phyloP scores from a whole-genome alignment of 495 filamentous ascomycete genomes.

The Daldinia grandis region DNA sequence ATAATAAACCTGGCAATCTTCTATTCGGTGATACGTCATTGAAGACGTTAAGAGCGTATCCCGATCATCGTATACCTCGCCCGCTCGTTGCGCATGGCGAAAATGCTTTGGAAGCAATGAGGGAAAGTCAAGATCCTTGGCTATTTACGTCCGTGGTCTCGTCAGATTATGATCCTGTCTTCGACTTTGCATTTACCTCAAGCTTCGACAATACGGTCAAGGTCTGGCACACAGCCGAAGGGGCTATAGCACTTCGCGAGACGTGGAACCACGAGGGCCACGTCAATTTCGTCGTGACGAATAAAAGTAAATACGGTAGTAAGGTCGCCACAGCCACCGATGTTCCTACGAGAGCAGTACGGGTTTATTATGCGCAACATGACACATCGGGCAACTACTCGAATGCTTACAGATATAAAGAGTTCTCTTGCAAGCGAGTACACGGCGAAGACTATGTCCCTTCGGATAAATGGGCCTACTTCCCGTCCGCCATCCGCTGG shows the following conservation, averaged over 20 bases:
- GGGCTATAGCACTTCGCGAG: slow-evolving; percentile 52
- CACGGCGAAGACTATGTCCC: slow-evolving; percentile 53
- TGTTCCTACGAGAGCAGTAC: slow-evolving; percentile 55
- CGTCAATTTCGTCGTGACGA: slow-evolving; percentile 76
- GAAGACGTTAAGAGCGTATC: slow-evolving; percentile 67
- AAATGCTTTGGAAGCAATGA: slow-evolving; percentile 65
- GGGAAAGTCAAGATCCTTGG: slow-evolving; percentile 70
- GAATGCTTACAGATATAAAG: slow-evolving; percentile 42
- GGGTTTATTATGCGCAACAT: slow-evolving; percentile 51
- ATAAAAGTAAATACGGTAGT: slow-evolving; percentile 50
- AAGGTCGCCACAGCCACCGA: slow-evolving; percentile 63
- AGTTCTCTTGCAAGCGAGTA: slow-evolving; percentile 59
- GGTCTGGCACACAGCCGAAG: slow-evolving; percentile 67
- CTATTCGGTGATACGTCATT: slow-evolving; percentile 69
- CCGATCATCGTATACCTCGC: slow-evolving; percentile 72
- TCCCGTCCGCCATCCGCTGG: slow-evolving; percentile 79
- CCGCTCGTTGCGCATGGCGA: slow-evolving; percentile 59
- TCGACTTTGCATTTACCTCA: slow-evolving; percentile 72
- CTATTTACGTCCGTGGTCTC: slow-evolving; percentile 80
- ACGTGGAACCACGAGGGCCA: slow-evolving; percentile 70
- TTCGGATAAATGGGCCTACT: slow-evolving; percentile 65
- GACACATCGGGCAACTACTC: not conserved
- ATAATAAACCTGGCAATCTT: slow-evolving; percentile 83
- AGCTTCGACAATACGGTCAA: slow-evolving; percentile 85
- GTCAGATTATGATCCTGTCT: slow-evolving; percentile 71